Evolutionary conservation across 1,284 basidiomycete genomes (phyloP).

Genomic region (Ustilago nuda): DNA sequence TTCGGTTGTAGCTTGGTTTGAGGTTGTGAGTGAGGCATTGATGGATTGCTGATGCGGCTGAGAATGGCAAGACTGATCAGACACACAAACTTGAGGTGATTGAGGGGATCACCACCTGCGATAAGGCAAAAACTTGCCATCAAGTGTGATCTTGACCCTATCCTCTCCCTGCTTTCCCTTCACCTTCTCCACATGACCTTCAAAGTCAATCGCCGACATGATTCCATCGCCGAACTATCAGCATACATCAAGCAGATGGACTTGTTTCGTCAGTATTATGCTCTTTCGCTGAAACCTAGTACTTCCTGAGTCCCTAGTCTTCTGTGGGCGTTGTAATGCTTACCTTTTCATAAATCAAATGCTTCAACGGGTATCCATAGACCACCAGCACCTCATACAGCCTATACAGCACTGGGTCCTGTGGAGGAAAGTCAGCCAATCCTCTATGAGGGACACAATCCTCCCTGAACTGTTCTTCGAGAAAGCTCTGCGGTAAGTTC

Average conservation of each 20-base stretch:
- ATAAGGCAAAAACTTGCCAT: constrained; percentile 63
- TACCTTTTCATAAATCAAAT: constrained; percentile 67
- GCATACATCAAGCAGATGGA: background rate
- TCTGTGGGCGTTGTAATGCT: background rate
- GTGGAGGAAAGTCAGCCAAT: constrained; percentile 57
- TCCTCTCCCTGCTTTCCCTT: constrained; percentile 58
- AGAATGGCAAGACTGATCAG: background rate
- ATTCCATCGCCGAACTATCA: constrained; percentile 58
- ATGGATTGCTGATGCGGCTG: background rate
- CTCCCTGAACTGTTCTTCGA: constrained; percentile 51
- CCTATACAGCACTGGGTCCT: constrained; percentile 52
- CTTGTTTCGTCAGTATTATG: background rate
- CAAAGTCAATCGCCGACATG: constrained; percentile 66
- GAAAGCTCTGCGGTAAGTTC: constrained; percentile 34
- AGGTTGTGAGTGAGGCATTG: background rate
- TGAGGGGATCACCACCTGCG: constrained; percentile 46
- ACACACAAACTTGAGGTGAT: background rate
- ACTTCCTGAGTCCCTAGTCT: no score
- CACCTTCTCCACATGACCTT: constrained; percentile 60
- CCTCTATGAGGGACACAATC: constrained; percentile 59
- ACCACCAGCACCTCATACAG: constrained; percentile 58
- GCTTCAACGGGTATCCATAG: constrained; percentile 62
- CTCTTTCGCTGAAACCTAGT: background rate
- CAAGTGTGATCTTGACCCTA: constrained; percentile 62
- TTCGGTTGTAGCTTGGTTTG: background rate